These are phyloP conservation scores for Bigelowiella natans DNA, from an alignment of 78 protist genomes.

Conservation along the genomic window DNA sequence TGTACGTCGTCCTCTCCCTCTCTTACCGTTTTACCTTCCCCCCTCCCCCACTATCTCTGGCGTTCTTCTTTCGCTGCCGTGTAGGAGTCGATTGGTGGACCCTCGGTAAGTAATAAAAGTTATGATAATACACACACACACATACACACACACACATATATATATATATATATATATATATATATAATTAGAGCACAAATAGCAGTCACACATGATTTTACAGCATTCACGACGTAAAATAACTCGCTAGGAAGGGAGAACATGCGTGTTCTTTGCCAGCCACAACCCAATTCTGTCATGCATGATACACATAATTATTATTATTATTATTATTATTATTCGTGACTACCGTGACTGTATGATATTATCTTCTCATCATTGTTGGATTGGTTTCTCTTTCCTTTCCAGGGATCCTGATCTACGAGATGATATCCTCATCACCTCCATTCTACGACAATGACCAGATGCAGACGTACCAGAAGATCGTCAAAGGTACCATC, in stretches of 20 bases:
- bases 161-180: not conserved
- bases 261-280: not conserved
- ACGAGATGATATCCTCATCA: not conserved
- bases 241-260: not conserved
- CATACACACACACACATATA: not conserved
- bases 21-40: too few relatives aligned
- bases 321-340: too few relatives aligned
- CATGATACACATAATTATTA: too few relatives aligned
- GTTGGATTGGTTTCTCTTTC: too few relatives aligned
- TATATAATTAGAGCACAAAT: not conserved
- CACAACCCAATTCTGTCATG: too few relatives aligned
- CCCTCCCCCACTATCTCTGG: too few relatives aligned
- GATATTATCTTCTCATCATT: too few relatives aligned
- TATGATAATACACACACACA: not conserved
- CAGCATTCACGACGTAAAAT: too few relatives aligned
- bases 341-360: too few relatives aligned
- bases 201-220: not conserved
- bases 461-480: slow-evolving; percentile 8
- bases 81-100: too few relatives aligned
- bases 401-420: not conserved
- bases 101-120: not conserved
- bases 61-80: too few relatives aligned
- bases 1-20: too few relatives aligned
- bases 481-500: not conserved
- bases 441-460: slow-evolving; percentile 7